Percentiles rank a stretch among this genome's conserved stretches.
Conservation (phyloP, 257 asterid genomes). For the Ajuga chamaepitys region DNA sequence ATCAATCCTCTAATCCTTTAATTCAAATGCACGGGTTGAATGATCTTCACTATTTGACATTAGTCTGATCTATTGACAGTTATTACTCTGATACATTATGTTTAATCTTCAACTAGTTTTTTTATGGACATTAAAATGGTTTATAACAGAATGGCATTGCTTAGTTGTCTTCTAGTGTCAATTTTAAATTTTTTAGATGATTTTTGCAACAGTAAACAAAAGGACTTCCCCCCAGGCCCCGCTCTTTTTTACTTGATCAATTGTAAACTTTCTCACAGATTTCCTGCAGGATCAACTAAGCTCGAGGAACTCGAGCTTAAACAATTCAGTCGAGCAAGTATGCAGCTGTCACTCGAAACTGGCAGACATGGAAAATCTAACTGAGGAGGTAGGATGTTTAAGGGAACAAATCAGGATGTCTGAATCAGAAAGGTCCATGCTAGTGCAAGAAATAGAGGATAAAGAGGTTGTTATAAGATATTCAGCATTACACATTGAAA, state of each 20-base stretch:
- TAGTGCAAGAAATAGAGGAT: constrained; percentile 49
- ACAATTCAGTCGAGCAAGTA: constrained; percentile 39
- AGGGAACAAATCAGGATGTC: constrained; percentile 45
- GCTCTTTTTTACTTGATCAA: constrained; percentile 9
- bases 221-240: not conserved
- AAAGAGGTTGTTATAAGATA: constrained; percentile 38
- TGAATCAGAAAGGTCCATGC: constrained; percentile 36
- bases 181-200: not conserved
- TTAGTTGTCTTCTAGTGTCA: constrained; percentile 5
- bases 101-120: not conserved
- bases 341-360: constrained; percentile 49
- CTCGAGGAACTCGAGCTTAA: constrained; percentile 44
- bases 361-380: constrained; percentile 34
- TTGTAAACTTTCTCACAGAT: constrained; percentile 44
- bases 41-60: not conserved
- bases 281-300: constrained; percentile 88
- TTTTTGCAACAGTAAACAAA: not conserved
- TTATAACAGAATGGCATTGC: not conserved
- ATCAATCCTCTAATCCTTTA: no score
- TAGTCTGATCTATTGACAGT: not conserved
- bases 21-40: not conserved
- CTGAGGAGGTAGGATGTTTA: constrained; percentile 41
- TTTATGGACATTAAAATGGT: not conserved
- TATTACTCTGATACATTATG: not conserved
- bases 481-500: constrained; percentile 37